phyloP scores from a whole-genome alignment of 176 grass and related monocot genomes.

The Zea luxurians region DNA sequence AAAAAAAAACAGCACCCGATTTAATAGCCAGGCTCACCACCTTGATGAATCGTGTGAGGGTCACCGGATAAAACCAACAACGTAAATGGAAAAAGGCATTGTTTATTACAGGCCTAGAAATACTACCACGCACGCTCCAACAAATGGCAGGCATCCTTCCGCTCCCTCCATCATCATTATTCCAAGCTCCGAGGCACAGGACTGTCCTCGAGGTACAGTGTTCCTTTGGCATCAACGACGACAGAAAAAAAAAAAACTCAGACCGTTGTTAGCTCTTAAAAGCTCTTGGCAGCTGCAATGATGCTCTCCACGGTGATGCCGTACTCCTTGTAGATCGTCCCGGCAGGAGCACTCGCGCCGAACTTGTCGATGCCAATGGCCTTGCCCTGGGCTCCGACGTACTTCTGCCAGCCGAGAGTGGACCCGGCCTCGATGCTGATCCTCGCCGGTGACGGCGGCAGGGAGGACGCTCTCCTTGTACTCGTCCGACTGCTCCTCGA shows the following conservation, averaged over 20 bases:
- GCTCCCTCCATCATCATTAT: conserved; percentile 39
- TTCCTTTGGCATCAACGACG: conserved; percentile 37
- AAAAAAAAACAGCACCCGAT: conserved; percentile 30
- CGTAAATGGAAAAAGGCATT: conserved; percentile 58
- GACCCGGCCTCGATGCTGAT: conserved; percentile 88
- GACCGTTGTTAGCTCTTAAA: conserved; percentile 46
- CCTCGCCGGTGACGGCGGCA: conserved; percentile 62
- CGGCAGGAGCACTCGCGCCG: conserved; percentile 91
- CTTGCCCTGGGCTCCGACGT: conserved; percentile 70
- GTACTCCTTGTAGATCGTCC: conserved; percentile 86
- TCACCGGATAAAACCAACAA: conserved; percentile 48
- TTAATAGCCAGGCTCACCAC: conserved; percentile 42
- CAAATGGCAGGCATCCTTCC: conserved; percentile 32
- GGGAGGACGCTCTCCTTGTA: conserved; percentile 97
- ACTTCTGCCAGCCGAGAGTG: conserved; percentile 91
- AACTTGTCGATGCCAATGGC: conserved; percentile 91
- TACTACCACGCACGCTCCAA: conserved; percentile 39
- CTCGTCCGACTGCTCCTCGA: conserved; percentile 76
- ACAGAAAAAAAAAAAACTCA: conserved; percentile 33
- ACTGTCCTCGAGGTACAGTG: conserved; percentile 16
- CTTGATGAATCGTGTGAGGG: conserved; percentile 44
- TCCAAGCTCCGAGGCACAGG: conserved; percentile 37
- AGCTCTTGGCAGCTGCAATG: conserved; percentile 71
- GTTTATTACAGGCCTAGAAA: conserved; percentile 81
- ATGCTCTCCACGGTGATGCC: conserved; percentile 76